Evolutionary conservation across 2,329 filamentous ascomycete species (phyloP).

Genomic region (Botryotinia globosa): DNA sequence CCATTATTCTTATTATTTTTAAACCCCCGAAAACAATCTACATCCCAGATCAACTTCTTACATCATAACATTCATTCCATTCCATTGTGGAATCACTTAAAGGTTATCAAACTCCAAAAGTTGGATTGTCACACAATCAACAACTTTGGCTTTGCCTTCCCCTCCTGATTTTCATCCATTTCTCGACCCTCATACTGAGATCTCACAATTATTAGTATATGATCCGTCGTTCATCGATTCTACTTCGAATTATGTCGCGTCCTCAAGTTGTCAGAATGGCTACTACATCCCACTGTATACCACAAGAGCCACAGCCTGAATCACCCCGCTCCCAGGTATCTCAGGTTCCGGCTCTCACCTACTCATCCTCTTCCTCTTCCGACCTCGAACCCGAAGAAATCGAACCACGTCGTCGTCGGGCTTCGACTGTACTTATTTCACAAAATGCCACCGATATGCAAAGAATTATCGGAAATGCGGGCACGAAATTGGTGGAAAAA

Average conservation of each 20-base stretch:
- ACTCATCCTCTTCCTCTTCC: conserved; percentile 59
- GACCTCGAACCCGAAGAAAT: conserved; percentile 45
- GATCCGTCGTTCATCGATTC: conserved; percentile 19
- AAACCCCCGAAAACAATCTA: too few species aligned
- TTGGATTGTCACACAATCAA: background rate
- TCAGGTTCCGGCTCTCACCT: conserved; percentile 59
- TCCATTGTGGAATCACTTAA: background rate
- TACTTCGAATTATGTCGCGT: conserved; percentile 31
- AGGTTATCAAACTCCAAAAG: background rate
- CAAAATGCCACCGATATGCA: conserved; percentile 61
- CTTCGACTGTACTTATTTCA: conserved; percentile 66
- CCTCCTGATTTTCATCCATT: background rate
- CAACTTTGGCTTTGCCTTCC: background rate
- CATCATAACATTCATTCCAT: conserved; percentile 11
- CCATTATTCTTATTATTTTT: too few species aligned
- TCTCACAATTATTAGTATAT: background rate
- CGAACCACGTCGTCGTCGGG: conserved; percentile 55
- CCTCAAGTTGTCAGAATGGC: conserved; percentile 30
- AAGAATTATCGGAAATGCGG: conserved; percentile 62
- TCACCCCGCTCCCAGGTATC: conserved; percentile 44
- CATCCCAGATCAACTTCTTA: background rate
- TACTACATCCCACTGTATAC: conserved; percentile 38
- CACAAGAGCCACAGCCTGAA: conserved; percentile 28
- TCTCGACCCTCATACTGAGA: background rate
- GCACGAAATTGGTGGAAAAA: conserved; percentile 58